Percentiles rank a stretch among this genome's conserved stretches.
Evolutionary conservation across 2,329 filamentous ascomycete genomes (phyloP).

Genomic region (Simplicillium sp.): DNA sequence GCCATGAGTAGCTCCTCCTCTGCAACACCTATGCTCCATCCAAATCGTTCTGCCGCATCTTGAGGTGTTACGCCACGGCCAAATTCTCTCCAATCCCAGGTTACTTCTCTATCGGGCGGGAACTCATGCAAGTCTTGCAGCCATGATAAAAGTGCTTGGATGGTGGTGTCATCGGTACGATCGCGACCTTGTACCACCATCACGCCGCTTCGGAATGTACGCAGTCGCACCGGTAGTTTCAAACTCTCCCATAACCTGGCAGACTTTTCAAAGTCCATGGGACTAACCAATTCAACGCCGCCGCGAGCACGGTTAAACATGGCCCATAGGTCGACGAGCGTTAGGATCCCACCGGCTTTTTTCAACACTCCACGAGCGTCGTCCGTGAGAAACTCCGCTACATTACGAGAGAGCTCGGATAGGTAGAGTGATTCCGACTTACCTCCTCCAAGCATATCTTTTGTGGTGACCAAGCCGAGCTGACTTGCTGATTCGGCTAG

Average conservation of each 20-base stretch:
- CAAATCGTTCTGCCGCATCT: constrained; percentile 80
- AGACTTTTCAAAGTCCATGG: constrained; percentile 84
- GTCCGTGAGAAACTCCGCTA: constrained; percentile 84
- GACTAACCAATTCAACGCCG: constrained; percentile 89
- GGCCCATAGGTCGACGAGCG: constrained; percentile 83
- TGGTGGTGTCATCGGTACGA: constrained; percentile 82
- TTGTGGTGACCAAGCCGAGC: constrained; percentile 84
- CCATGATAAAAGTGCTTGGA: constrained; percentile 68
- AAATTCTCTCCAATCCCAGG: constrained; percentile 70
- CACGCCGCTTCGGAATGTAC: constrained; percentile 88
- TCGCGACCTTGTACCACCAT: constrained; percentile 85
- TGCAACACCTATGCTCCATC: constrained; percentile 95
- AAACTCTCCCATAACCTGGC: constrained; percentile 81
- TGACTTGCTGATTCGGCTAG: constrained; percentile 71
- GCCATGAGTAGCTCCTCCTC: constrained; percentile 96
- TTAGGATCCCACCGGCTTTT: constrained; percentile 79
- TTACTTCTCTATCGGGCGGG: constrained; percentile 52
- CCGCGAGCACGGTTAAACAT: constrained; percentile 90
- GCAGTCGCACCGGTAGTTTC: constrained; percentile 73
- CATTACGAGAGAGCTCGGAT: constrained; percentile 73
- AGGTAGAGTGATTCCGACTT: constrained; percentile 77
- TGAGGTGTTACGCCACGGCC: constrained; percentile 83
- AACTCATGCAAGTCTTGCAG: constrained; percentile 61
- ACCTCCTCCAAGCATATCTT: constrained; percentile 78
- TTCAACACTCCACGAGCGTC: constrained; percentile 70